Evolutionary conservation across 1,284 basidiomycete genomes (phyloP).

Genomic region (Apiotrichum porosum): DNA sequence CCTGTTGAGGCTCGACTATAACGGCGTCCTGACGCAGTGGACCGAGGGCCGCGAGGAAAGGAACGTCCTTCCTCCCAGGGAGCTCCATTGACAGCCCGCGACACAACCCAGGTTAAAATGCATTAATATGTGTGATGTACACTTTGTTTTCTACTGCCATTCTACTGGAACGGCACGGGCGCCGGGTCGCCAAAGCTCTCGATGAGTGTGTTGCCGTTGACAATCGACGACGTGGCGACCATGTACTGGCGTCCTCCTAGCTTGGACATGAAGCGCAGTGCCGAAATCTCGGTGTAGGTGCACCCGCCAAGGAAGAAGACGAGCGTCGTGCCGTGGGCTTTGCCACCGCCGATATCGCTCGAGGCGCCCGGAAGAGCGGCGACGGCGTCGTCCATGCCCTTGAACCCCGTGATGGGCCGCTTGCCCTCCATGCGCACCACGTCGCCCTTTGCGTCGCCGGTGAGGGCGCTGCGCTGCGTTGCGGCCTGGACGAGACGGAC

Average conservation of each 20-base stretch:
- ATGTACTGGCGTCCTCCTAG: conserved; percentile 76
- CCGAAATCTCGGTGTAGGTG: conserved; percentile 94
- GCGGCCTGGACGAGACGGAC: conserved; percentile 88
- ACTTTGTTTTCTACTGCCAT: too few relatives aligned
- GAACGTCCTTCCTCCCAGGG: conserved; percentile 1
- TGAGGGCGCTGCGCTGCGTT: conserved; percentile 78
- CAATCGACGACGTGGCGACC: conserved; percentile 81
- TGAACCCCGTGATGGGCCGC: conserved; percentile 83
- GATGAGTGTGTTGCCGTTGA: conserved; percentile 59
- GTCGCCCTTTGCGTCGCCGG: conserved; percentile 48
- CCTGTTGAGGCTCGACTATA: conserved; percentile 76
- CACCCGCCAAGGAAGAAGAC: conserved; percentile 99
- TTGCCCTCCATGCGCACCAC: conserved; percentile 19
- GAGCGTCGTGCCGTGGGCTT: conserved; percentile 61
- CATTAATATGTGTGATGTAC: too few relatives aligned
- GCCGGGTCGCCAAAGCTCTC: conserved; percentile 14
- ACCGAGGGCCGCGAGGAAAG: conserved; percentile 10
- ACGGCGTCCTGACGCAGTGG: conserved; percentile 66
- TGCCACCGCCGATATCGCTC: conserved; percentile 61
- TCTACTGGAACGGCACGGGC: conserved; percentile 7
- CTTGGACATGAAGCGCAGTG: conserved; percentile 80
- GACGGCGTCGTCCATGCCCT: conserved; percentile 88
- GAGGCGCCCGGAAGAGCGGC: conserved; percentile 75
- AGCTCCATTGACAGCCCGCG: too few relatives aligned
- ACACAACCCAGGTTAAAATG: too few relatives aligned